These are phyloP conservation scores for Cotoneaster glaucophyllus DNA, from an alignment of 306 rosid species.

Conservation along the genomic window DNA sequence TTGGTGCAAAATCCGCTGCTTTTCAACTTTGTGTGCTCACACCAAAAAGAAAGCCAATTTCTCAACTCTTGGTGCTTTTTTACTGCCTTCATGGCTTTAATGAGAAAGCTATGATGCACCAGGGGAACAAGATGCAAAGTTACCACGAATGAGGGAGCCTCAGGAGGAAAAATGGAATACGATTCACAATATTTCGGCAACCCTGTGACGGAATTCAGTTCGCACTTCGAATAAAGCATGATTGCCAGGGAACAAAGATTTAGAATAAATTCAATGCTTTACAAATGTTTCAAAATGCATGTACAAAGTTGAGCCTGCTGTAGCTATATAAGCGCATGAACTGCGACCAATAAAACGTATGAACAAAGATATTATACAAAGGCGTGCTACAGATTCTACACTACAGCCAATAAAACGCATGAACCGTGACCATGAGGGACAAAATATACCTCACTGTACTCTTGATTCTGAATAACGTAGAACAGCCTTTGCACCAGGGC, in stretches of 20 bases:
- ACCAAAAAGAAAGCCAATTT: neutral
- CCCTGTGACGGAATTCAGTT: neutral
- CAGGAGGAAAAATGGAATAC: neutral
- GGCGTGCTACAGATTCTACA: neutral
- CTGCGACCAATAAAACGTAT: neutral
- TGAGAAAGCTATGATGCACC: neutral
- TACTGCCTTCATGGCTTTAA: neutral
- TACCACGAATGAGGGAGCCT: neutral
- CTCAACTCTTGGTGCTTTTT: neutral
- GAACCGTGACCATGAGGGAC: neutral
- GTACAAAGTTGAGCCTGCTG: constrained; percentile 13
- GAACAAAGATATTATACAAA: neutral
- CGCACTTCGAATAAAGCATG: neutral
- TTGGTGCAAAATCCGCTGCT: neutral
- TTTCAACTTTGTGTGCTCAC: neutral
- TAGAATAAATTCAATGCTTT: constrained; percentile 19
- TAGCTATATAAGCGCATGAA: neutral
- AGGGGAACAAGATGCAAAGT: neutral
- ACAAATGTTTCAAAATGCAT: constrained; percentile 19
- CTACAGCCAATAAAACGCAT: neutral
- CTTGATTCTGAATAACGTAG: constrained; percentile 1
- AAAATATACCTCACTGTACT: constrained; percentile 9
- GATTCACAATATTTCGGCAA: neutral
- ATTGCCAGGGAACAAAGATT: neutral
- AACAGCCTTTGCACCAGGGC: constrained; percentile 12